Conservation (phyloP, 75 land plant species). For the Pinus taeda region DNA sequence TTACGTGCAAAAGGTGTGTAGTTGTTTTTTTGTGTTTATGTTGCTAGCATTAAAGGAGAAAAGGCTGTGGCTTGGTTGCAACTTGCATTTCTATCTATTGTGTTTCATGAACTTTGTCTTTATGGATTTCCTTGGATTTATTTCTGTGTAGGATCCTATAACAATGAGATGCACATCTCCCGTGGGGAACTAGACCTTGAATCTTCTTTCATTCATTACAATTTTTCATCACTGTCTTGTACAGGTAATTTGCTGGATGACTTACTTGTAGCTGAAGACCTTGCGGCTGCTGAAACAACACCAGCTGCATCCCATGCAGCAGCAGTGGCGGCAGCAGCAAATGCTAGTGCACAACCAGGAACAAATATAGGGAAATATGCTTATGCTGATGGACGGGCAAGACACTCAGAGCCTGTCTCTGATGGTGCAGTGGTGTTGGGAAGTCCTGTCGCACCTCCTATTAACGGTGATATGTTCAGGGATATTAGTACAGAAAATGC, state of each 20-base stretch:
- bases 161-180: no score
- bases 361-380: constrained; percentile 36
- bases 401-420: constrained; percentile 41
- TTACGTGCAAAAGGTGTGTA: no score
- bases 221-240: background rate
- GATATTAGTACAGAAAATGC: constrained; percentile 98
- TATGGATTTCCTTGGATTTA: no score
- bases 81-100: no score
- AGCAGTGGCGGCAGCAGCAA: constrained; percentile 67
- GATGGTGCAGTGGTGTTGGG: constrained; percentile 92
- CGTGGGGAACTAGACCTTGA: no score
- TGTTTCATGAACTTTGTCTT: no score
- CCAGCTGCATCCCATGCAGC: constrained; percentile 90
- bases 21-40: no score
- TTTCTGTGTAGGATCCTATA: no score
- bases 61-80: no score
- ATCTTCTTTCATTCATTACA: no score
- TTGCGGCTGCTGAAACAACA: constrained; percentile 93
- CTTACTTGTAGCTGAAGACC: constrained; percentile 91
- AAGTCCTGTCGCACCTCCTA: constrained; percentile 90
- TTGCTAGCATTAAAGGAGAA: no score
- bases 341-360: constrained; percentile 45
- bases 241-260: constrained; percentile 93
- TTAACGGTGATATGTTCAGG: constrained; percentile 87
- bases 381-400: constrained; percentile 54